Conservation (phyloP, 257 asterid genomes). For the Solanum neorickii region DNA sequence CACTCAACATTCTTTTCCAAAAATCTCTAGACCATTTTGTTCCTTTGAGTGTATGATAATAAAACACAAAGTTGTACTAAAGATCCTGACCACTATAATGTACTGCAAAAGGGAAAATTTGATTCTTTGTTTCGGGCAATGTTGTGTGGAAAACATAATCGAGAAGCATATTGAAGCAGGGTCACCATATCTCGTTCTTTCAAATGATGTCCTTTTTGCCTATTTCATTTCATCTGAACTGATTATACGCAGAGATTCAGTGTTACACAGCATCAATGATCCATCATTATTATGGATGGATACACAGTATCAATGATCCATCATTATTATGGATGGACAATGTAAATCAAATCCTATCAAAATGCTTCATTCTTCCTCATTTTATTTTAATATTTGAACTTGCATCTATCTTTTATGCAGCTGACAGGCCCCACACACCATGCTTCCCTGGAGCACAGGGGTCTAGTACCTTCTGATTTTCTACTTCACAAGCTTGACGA, state of each 20-base stretch:
- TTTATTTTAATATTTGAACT: not conserved
- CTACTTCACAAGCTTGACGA: slow-evolving; percentile 62
- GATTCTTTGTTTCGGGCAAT: not conserved
- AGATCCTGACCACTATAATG: not conserved
- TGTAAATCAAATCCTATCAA: not conserved
- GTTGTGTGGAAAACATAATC: not conserved
- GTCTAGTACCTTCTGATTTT: slow-evolving; percentile 32
- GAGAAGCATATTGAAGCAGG: not conserved
- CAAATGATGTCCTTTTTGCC: not conserved
- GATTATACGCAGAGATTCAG: not conserved
- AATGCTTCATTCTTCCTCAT: not conserved
- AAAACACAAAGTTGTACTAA: not conserved
- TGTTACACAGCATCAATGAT: not conserved
- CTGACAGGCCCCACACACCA: slow-evolving; percentile 26
- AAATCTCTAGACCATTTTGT: not conserved
- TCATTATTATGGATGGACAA: not conserved
- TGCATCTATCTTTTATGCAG: slow-evolving; percentile 21
- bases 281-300: not conserved
- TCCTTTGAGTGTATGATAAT: not conserved
- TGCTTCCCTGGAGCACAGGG: slow-evolving; percentile 22
- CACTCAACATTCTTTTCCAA: not conserved
- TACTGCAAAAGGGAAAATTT: not conserved
- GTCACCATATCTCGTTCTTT: not conserved
- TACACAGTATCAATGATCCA: not conserved
- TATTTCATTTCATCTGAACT: not conserved